Base-by-base conservation (phyloP, 805 yeast genomes). In the Hanseniaspora taiwanica region DNA sequence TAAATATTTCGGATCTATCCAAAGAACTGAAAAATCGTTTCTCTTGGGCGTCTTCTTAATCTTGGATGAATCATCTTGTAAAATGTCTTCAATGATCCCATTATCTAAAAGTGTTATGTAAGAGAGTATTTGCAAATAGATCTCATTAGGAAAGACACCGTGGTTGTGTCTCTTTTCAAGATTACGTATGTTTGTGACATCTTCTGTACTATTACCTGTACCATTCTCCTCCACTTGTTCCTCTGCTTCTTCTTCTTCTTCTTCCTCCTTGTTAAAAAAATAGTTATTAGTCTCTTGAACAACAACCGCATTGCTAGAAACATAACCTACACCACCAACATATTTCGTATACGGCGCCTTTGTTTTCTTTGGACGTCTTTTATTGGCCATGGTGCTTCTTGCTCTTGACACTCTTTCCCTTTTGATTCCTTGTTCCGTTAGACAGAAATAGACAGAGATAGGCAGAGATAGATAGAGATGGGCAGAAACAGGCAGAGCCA, bases 331-430 rank as follows among this genome's bases (percentile, higher is more conserved):
- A 7, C 65, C 66, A 8, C 71, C 74, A 7, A 72, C 85, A 56
- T 83, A 84, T 58, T 78, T 72, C 58, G 76, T 70, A 61, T 82
- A 86, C 5, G 87, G 86, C 42, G 86, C 85, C 46, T 78, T 76
- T 36, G 71, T 66, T 67, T 86, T 81, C 66, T 80, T 81, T 9
- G 95, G 86, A 56, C 96, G 71, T 53, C 87, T 63, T 59, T 85
- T 86, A 61, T 86, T 86, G 25, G 86, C 96, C 78, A 86, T 86
- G n/a, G n/a, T n/a, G n/a, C n/a, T n/a, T n/a, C n/a, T n/a, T n/a
- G n/a, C n/a, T n/a, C n/a, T n/a, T n/a, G n/a, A n/a, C n/a, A n/a
- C n/a, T n/a, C n/a, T n/a, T n/a, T n/a, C n/a, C n/a, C n/a, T n/a
- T n/a, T n/a, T n/a, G n/a, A n/a, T n/a, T n/a, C n/a, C n/a, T n/a